Evolutionary conservation across 306 rosid species (phyloP), one percentile per base, ranked within the genome.

Genomic region (Casuarina glauca): DNA sequence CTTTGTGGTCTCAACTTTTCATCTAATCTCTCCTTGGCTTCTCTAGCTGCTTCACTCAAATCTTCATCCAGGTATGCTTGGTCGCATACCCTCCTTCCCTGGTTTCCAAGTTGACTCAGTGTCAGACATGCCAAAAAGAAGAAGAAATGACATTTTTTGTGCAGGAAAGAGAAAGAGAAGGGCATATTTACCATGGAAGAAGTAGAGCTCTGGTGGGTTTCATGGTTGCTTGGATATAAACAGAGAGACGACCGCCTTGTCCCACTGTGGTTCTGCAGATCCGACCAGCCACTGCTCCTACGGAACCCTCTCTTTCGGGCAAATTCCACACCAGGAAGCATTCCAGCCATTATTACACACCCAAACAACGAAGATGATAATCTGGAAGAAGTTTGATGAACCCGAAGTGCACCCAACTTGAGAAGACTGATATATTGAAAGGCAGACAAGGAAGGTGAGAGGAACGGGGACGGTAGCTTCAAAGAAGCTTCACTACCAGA

Each of bases 301-400:
- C 86, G 94, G 41, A 89, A 64, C 63, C 93, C 71, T 81, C 97
- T 84, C 43, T 94, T 87, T 73, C 97, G 64, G 1, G 98, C 98
- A 51, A 88, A 89, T 86, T 93, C 97, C 53, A 93, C 98, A 74
- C 98, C 98, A 2, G 97, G 93, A 76, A 93, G 93, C 93, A 86
- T 91, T 76, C 97, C 97, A 38, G 97, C 93, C 97, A 91, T 69
- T 42, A 4, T 6, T 67, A 3, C n/a, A 1, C 20, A 10, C n/a
- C 35, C 13, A 42, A n/a, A 17, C 9, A 3, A 9, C 19, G 42
- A 17, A 17, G 50, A 67, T 17, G 50, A 41, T 41, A 41, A 42
- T 4, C 17, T 42, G 71, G 3, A 17, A 43, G 71, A 61, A 55
- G 62, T 55, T n/a, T 7, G 36, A 20, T 36, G 69, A 62, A 66